These are phyloP conservation scores for Picea abies DNA, from an alignment of 83 land plant species.

Conservation along the genomic window DNA sequence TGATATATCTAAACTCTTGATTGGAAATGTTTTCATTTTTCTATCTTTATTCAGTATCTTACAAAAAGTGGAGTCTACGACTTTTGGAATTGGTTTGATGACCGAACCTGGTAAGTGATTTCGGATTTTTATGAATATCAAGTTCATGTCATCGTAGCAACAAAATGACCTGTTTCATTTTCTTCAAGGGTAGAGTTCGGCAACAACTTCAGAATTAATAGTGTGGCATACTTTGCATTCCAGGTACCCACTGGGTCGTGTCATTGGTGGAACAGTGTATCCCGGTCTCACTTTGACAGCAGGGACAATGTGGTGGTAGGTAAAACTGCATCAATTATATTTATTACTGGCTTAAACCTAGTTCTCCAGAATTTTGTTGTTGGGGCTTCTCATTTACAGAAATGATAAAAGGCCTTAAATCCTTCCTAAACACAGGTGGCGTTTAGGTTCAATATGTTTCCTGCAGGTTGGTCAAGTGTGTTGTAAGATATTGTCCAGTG, in stretches of 20 bases:
- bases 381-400: neutral
- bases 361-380: neutral
- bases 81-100: conserved; percentile 99
- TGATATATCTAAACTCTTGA: neutral
- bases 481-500: neutral
- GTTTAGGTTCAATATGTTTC: neutral
- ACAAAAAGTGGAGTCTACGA: conserved; percentile 93
- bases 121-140: neutral
- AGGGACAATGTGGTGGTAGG: conserved; percentile 95
- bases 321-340: neutral
- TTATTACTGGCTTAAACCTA: neutral
- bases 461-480: neutral
- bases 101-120: conserved; percentile 86
- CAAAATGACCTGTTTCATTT: neutral
- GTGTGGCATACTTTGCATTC: neutral
- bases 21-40: conserved; percentile 8
- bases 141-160: neutral
- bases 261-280: conserved; percentile 99
- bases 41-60: conserved; percentile 65
- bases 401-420: neutral
- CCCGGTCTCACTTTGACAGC: conserved; percentile 98
- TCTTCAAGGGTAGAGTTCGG: neutral
- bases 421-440: neutral
- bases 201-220: neutral
- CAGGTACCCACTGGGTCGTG: conserved; percentile 99